A percentile compares a stretch with the other conserved stretches of the same genome.
phyloP scores from a whole-genome alignment of 345 rosid species.

The Syzygium jambos region DNA sequence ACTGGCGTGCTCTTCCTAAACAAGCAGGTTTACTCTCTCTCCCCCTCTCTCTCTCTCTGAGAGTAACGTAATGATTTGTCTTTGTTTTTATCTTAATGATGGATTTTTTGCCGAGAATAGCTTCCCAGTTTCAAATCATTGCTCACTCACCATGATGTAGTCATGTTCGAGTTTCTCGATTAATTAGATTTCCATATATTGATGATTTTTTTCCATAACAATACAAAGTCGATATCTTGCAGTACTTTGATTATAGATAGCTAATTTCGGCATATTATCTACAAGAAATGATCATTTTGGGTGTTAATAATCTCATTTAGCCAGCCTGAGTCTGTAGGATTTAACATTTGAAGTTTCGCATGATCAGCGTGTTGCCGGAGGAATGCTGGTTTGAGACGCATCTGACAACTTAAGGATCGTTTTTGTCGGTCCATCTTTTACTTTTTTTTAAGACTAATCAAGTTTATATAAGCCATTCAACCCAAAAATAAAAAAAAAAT shows the following conservation, averaged over 20 bases:
- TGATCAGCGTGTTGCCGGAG: neutral
- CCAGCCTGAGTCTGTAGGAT: neutral
- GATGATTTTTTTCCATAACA: neutral
- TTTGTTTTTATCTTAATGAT: neutral
- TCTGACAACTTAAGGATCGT: neutral
- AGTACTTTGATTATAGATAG: no score
- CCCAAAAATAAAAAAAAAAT: neutral
- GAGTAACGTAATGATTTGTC: neutral
- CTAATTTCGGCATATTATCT: neutral
- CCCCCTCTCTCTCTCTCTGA: neutral
- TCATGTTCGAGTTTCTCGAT: neutral
- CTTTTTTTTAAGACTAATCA: neutral
- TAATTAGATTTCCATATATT: neutral
- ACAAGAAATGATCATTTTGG: neutral
- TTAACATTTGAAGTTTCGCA: neutral
- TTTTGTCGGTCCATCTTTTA: neutral
- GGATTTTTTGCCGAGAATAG: neutral
- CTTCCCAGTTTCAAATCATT: neutral
- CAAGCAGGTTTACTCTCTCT: slow-evolving; percentile 52
- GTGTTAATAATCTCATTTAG: neutral
- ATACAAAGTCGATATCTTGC: neutral
- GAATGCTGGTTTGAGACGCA: neutral
- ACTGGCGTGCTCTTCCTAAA: slow-evolving; percentile 93
- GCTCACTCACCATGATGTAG: neutral
- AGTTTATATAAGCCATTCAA: neutral